phyloP scores from a whole-genome alignment of 106 monocot species.

The Dendrobium huoshanense region DNA sequence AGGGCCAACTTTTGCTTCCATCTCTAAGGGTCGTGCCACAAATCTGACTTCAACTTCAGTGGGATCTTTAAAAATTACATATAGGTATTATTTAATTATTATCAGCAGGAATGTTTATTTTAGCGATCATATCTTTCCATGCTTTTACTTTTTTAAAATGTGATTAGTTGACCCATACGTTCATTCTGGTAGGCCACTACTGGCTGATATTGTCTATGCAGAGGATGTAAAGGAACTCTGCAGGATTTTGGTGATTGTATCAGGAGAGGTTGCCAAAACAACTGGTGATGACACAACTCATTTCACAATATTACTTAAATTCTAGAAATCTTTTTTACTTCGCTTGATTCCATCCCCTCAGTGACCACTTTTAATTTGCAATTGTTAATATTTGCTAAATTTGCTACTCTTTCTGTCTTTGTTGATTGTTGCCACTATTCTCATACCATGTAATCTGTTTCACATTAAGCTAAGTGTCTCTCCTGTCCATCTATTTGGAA shows the following conservation, averaged over 20 bases:
- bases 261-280: constrained; percentile 55
- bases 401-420: too few species aligned
- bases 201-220: constrained; percentile 71
- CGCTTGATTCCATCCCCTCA: background rate
- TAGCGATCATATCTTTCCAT: background rate
- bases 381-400: too few species aligned
- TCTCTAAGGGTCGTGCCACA: constrained; percentile 25
- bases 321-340: background rate
- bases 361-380: too few species aligned
- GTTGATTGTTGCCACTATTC: too few species aligned
- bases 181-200: constrained; percentile 49
- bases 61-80: constrained; percentile 51
- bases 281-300: constrained; percentile 30
- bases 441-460: too few species aligned
- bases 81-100: constrained; percentile 37
- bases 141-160: background rate
- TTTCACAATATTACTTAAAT: background rate
- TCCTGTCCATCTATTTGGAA: too few species aligned
- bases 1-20: constrained; percentile 26
- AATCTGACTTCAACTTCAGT: constrained; percentile 17
- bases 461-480: too few species aligned
- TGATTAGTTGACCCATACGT: background rate
- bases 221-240: constrained; percentile 93
- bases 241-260: constrained; percentile 64
- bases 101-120: background rate